Base-by-base conservation (phyloP, 2,329 filamentous ascomycete genomes). In the Penicillium carneum region DNA sequence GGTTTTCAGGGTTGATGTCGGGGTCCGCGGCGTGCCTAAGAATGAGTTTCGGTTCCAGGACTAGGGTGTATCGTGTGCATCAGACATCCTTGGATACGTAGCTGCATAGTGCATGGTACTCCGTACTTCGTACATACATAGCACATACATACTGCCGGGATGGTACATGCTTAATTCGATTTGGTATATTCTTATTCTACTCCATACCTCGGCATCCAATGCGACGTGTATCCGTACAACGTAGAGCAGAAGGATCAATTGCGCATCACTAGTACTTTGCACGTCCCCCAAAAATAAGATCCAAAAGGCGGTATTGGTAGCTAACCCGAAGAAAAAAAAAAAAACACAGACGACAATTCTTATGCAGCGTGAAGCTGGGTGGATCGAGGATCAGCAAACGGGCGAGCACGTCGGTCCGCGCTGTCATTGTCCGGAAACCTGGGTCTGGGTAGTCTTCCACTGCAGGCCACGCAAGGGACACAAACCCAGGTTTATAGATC, bases 1-100 rank as follows among this genome's bases (percentile, higher is more conserved):
- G 29, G 72, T 95, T 63, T 96, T 92, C 78, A 87, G 84, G 75
- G 84, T 94, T 50, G 86, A 95, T 73, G 91, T 96, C 63, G 91
- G 90, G 2, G 85, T 90, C 2, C 81, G 78, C 69, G 91, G 92
- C 0, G 70, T 88, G 72, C 81, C 83, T 54, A 82, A 86, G 65
- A 86, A 88, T 77, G 83, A 87, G 74, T 92, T 90, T 76, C 88
- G 84, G 78, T 77, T 88, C 42, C 55, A 67, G 59, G 46, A 58
- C 20, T 67, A 55, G 46, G 41, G 48, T 26, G 34, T 26, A 14
- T 14, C 23, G 26, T 20, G 33, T 34, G 26, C 43, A 46, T 54
- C 45, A 34, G 12, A n/a, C 18, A 48, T 48, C 16, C 16, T 18
- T 16, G 20, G 12, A 48, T n/a, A 49, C 31, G 11, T n/a, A 23